Conservation (phyloP, 176 grass and related monocot species). For the Elymus sibiricus region DNA sequence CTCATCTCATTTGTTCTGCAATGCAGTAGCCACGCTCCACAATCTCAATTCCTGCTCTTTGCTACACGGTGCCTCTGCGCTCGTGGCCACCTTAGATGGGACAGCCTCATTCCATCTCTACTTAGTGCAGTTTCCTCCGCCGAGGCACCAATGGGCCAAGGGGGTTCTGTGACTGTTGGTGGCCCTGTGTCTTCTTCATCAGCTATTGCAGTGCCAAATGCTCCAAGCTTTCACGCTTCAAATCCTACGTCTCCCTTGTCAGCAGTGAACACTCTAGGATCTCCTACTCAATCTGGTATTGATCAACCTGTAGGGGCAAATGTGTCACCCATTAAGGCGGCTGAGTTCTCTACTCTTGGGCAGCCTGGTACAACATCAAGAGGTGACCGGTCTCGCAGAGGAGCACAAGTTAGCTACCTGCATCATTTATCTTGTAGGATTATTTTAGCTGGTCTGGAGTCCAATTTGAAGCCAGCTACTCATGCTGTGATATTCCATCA, state of each 20-base stretch:
- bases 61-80: constrained; percentile 73
- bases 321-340: constrained; percentile 70
- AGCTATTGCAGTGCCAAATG: constrained; percentile 39
- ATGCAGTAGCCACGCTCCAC: constrained; percentile 75
- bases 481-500: constrained; percentile 78
- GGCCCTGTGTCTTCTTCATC: constrained; percentile 43
- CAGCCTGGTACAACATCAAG: constrained; percentile 37
- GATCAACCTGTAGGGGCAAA: constrained; percentile 70
- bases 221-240: constrained; percentile 64
- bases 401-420: constrained; percentile 59
- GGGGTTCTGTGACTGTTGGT: constrained; percentile 22
- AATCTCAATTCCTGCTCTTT: constrained; percentile 96
- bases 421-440: constrained; percentile 82
- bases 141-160: constrained; percentile 54
- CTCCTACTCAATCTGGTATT: constrained; percentile 80
- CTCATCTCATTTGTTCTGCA: constrained; percentile 81
- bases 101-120: constrained; percentile 79
- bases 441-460: constrained; percentile 74
- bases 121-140: constrained; percentile 60
- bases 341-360: constrained; percentile 58
- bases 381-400: constrained; percentile 42
- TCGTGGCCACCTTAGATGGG: constrained; percentile 83
- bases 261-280: constrained; percentile 72
- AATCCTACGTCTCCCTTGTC: constrained; percentile 81
- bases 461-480: constrained; percentile 75